Evolutionary conservation across 2,329 filamentous ascomycete species (phyloP).

Genomic region (Arthrobotrys pseudoclavata): DNA sequence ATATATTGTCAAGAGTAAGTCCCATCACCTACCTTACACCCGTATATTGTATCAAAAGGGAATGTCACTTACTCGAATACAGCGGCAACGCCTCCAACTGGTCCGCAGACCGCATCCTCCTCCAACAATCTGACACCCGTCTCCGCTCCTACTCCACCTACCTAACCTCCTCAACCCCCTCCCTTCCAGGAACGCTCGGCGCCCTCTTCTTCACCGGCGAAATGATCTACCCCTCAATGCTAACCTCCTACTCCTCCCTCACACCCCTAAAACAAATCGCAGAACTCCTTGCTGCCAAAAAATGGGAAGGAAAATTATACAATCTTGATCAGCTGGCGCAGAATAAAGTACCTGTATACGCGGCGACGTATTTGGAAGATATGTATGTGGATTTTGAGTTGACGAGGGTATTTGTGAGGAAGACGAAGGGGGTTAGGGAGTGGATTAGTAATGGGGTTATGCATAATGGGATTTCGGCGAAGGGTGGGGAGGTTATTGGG

Average conservation of each 20-base stretch:
- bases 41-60: constrained; percentile 22
- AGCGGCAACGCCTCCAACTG: constrained; percentile 75
- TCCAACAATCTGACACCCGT: constrained; percentile 34
- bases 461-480: constrained; percentile 83
- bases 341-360: constrained; percentile 88
- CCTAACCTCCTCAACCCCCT: constrained; percentile 59
- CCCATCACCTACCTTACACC: background rate
- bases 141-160: constrained; percentile 35
- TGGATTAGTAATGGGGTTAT: constrained; percentile 90
- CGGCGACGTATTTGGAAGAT: constrained; percentile 85
- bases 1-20: constrained; percentile 80
- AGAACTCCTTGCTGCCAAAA: constrained; percentile 76
- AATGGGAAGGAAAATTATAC: constrained; percentile 82
- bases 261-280: constrained; percentile 77
- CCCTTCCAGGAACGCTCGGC: constrained; percentile 66
- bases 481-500: constrained; percentile 80
- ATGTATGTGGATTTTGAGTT: constrained; percentile 90
- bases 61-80: constrained; percentile 21
- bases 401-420: constrained; percentile 78
- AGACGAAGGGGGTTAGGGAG: constrained; percentile 82
- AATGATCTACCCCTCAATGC: constrained; percentile 90
- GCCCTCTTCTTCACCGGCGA: constrained; percentile 88
- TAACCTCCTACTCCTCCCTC: constrained; percentile 83
- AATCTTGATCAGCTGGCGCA: constrained; percentile 78
- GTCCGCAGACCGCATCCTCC: constrained; percentile 71